Conservation (phyloP, 1,284 basidiomycete genomes). For the Ustilago crameri region DNA sequence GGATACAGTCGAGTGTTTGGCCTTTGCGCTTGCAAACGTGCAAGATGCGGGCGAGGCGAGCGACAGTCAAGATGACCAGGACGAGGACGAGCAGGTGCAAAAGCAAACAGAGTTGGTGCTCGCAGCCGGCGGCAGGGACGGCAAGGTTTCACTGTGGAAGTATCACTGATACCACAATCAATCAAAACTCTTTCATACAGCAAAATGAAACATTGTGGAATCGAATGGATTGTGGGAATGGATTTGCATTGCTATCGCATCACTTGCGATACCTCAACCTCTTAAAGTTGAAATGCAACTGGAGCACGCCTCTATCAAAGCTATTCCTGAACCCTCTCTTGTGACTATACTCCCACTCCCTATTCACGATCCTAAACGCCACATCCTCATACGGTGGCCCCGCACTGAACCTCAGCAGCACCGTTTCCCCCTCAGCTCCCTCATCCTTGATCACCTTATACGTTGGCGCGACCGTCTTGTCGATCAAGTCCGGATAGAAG, state of each 20-base stretch:
- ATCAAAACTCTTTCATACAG: not conserved
- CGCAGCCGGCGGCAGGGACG: conserved; percentile 40
- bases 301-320: conserved; percentile 73
- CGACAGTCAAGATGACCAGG: not conserved
- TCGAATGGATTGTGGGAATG: not conserved
- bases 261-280: conserved; percentile 64
- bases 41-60: not conserved
- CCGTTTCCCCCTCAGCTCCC: conserved; percentile 93
- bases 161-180: conserved; percentile 15
- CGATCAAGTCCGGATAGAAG: conserved; percentile 94
- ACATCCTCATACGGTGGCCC: conserved; percentile 99
- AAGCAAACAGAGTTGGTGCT: conserved; percentile 9
- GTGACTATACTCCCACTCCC: conserved; percentile 98
- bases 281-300: conserved; percentile 66
- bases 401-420: conserved; percentile 90
- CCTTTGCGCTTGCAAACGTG: conserved; percentile 14
- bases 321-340: conserved; percentile 75
- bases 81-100: not conserved
- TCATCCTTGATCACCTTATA: conserved; percentile 84
- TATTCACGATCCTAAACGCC: conserved; percentile 95
- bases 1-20: conserved; percentile 39
- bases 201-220: not conserved
- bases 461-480: conserved; percentile 93
- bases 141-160: conserved; percentile 46
- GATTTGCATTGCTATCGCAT: not conserved